Evolutionary conservation across 1,284 basidiomycete genomes (phyloP).

Genomic region (Rhodofomes roseus): DNA sequence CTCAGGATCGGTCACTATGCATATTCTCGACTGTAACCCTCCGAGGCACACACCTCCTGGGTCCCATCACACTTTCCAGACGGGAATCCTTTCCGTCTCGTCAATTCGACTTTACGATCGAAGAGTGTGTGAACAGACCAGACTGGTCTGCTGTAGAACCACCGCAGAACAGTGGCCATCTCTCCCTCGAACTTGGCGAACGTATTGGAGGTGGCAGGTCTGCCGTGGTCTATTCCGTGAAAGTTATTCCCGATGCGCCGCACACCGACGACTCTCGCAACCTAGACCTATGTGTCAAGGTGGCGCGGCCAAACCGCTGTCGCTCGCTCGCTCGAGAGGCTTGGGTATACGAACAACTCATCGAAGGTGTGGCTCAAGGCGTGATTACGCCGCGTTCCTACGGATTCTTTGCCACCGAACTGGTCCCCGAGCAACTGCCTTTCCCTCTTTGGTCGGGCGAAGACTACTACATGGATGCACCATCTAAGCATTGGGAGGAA

Average conservation of each 20-base stretch:
- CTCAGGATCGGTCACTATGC: not conserved
- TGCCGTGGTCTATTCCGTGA: not conserved
- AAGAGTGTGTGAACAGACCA: not conserved
- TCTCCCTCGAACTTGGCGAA: not conserved
- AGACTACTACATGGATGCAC: too few relatives aligned
- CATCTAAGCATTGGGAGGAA: too few relatives aligned
- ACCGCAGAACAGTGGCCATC: not conserved
- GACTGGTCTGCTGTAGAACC: not conserved
- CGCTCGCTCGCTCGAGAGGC: not conserved
- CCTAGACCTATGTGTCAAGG: not conserved
- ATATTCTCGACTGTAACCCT: not conserved
- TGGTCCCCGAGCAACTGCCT: not conserved
- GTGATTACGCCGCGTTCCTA: not conserved
- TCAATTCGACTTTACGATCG: not conserved
- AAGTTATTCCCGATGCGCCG: not conserved
- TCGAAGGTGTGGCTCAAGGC: not conserved
- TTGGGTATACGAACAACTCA: not conserved
- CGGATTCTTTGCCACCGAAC: not conserved
- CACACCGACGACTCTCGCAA: not conserved
- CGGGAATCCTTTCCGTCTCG: not conserved
- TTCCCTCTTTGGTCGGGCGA: not conserved
- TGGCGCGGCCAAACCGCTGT: not conserved
- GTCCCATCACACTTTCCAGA: not conserved
- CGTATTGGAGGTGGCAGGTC: not conserved
- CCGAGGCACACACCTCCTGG: not conserved